phyloP scores from a whole-genome alignment of 148 eudicot species.

The Rhododendron kiyosumense region DNA sequence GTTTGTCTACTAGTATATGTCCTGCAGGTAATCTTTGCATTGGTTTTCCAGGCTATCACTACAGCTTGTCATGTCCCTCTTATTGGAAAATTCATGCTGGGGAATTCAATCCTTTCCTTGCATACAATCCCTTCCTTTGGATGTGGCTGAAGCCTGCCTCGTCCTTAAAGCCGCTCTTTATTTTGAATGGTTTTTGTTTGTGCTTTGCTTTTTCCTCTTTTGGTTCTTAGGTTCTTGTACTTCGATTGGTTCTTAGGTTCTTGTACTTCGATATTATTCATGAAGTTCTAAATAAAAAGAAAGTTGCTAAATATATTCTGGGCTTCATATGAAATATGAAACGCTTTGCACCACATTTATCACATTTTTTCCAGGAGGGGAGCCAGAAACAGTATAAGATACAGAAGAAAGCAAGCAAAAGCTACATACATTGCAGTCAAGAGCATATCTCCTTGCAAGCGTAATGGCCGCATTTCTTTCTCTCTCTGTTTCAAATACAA shows the following conservation, averaged over 20 bases:
- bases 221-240: background rate
- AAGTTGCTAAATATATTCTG: background rate
- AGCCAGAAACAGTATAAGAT: background rate
- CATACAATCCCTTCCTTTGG: background rate
- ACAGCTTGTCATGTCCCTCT: background rate
- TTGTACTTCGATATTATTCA: background rate
- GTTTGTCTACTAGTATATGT: background rate
- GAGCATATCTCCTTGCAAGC: constrained; percentile 76
- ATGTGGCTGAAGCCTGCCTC: background rate
- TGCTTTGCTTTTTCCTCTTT: background rate
- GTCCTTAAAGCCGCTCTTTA: background rate
- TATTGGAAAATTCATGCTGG: background rate
- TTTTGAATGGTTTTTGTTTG: background rate
- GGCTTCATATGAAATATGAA: background rate
- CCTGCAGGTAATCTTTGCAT: background rate
- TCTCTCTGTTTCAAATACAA: constrained; percentile 72
- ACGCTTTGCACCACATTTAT: background rate
- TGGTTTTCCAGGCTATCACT: background rate
- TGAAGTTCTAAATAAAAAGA: background rate
- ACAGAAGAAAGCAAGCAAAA: background rate
- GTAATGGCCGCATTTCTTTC: constrained; percentile 73
- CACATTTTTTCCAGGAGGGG: background rate
- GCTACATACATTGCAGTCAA: constrained; percentile 69
- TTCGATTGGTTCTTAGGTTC: background rate
- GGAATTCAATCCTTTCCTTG: background rate